Base-by-base conservation (phyloP, 129 eudicot species). In the Arctium lappa region DNA sequence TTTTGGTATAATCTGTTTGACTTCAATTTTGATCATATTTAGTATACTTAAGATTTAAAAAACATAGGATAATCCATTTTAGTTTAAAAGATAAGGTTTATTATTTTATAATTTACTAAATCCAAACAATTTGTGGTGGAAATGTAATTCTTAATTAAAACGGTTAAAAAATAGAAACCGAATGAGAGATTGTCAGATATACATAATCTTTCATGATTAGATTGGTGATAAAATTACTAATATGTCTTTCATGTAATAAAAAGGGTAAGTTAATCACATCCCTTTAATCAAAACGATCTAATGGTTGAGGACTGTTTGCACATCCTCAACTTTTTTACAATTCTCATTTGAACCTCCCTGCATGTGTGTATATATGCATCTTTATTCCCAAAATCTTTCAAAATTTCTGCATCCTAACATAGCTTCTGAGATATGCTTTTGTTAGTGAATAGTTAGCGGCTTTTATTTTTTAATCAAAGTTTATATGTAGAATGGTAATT, bases 361-460 rank as follows among this genome's bases (percentile, higher is more conserved):
- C n/a, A 60, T 60, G 68, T 77, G 34, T 30, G 60, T 30, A 27
- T 30, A 2, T 39, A 74, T 44, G 31, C 40, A 72, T 72, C 12
- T n/a, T 13, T 16, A 3, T 75, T 2, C 8, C 68, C 68, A 60
- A 60, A 18, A 60, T 60, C 68, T 60, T 56, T 34, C 70, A 76
- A 33, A 22, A 62, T 7, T 29, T 29, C 12, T 18, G 15, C 9
- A 18, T 76, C 13, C 80, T n/a, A 34, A 34, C 71, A 33, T 76
- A 29, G 48, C 29, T 76, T 33, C 62, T 82, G 82, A 0, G 74
- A 76, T 76, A 32, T 75, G 77, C 29, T 82, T 69, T 68, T 68
- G 44, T 37, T 40, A 76, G 66, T 82, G 37, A 29, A 9, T 46
- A 16, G 40, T 34, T 79, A 56, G 73, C 69, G 62, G 32, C 5